Evolutionary conservation across 2,329 filamentous ascomycete species (phyloP).

Genomic region (Didymella sp.): DNA sequence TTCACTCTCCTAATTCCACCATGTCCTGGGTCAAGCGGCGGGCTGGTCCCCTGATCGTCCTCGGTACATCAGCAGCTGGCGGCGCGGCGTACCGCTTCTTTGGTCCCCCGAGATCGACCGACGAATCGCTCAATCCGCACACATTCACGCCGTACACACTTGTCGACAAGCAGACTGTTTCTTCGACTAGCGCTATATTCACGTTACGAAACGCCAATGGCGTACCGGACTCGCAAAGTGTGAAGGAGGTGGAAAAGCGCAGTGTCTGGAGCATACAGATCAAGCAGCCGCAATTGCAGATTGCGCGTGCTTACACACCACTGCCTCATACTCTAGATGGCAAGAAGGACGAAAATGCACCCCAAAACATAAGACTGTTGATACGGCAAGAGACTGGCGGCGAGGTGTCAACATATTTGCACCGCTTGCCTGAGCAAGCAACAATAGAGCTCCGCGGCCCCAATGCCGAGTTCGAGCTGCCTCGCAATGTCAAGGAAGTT

Average conservation of each 20-base stretch:
- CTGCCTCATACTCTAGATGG: constrained; percentile 65
- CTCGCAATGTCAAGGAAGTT: constrained; percentile 62
- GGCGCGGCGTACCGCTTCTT: constrained; percentile 46
- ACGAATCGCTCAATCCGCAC: constrained; percentile 60
- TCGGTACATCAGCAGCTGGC: constrained; percentile 44
- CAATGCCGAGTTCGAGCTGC: constrained; percentile 70
- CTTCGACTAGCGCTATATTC: constrained; percentile 72
- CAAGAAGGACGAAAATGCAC: constrained; percentile 35
- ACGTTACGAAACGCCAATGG: constrained; percentile 60
- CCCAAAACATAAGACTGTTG: constrained; percentile 69
- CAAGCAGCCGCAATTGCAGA: constrained; percentile 93
- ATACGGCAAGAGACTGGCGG: constrained; percentile 80
- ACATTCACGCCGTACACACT: constrained; percentile 73
- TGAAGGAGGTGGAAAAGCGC: constrained; percentile 58
- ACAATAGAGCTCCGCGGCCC: constrained; percentile 81
- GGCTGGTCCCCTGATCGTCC: constrained; percentile 40
- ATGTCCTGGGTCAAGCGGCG: constrained; percentile 44
- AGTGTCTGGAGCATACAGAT: constrained; percentile 89
- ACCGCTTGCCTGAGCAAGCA: constrained; percentile 67
- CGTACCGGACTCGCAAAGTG: constrained; percentile 37
- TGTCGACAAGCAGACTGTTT: constrained; percentile 66
- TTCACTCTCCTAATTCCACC: constrained; percentile 2
- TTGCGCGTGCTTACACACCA: constrained; percentile 89
- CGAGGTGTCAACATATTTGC: constrained; percentile 85
- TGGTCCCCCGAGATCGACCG: constrained; percentile 30